Base-by-base conservation (phyloP, 2,329 filamentous ascomycete genomes). In the Seiridium unicorne region DNA sequence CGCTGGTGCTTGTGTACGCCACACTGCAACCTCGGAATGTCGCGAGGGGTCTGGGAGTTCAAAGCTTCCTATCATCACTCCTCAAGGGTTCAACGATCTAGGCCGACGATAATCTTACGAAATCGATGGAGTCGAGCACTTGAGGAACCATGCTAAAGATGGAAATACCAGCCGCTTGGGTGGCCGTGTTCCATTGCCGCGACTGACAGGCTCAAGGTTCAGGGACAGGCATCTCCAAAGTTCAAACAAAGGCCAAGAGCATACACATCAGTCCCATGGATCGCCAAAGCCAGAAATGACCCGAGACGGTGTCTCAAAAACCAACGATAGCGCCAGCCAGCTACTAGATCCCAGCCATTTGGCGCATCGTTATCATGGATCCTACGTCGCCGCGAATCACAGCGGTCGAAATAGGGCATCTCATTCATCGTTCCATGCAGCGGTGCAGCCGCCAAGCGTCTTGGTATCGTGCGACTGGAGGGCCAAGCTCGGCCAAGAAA, bases 401-500 rank as follows among this genome's bases (percentile, higher is more conserved):
- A 31, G 38, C 18, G 6, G 32, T 35, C n/a, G 9, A 38, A 32
- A 36, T 10, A 38, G 38, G 49, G n/a, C 51, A 2, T 10, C 5
- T 26, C 51, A 44, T 35, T 18, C 36, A 35, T 55, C 34, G 44
- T 18, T 44, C n/a, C 36, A 55, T 55, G 51, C 51, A 55, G 51
- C 44, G 51, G 18, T 55, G 36, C 35, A 40, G 8, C 38, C 31
- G 51, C 51, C 51, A 55, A 55, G 51, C 34, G 11, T 44, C 51
- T 55, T 55, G 51, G 51, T 44, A 55, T 44, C 6, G 11, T 26
- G 26, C n/a, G 9, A 55, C 18, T 55, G 51, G 51, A 42, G 40
- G 31, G 51, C 51, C 51, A 55, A 55, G 51, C 36, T 11, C n/a
- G 44, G 51, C 51, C 51, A 55, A 55, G 51, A 55, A 35, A 44